Conservation (phyloP, 2,329 filamentous ascomycete genomes). For the Colletotrichum tabaci region DNA sequence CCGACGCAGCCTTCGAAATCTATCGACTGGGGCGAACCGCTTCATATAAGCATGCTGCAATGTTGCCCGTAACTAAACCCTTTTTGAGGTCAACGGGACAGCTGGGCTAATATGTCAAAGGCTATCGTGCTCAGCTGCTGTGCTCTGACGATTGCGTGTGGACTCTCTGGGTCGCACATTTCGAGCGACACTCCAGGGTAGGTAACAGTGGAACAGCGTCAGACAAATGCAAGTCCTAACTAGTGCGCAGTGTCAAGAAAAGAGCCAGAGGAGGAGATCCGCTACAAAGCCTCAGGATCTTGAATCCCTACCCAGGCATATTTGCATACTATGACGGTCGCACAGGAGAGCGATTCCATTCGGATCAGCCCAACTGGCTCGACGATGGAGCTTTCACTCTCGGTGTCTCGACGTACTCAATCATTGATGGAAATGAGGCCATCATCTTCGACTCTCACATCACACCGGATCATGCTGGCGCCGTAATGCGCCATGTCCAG, state of each 20-base stretch:
- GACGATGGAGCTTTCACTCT: constrained; percentile 43
- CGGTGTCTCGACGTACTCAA: constrained; percentile 39
- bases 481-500: constrained; percentile 41
- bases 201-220: neutral
- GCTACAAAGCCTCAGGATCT: constrained; percentile 31
- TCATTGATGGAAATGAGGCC: constrained; percentile 40
- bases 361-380: constrained; percentile 42
- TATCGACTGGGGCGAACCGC: no score
- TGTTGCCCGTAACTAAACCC: neutral
- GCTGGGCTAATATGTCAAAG: neutral
- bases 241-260: neutral
- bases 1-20: neutral
- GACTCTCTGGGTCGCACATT: constrained; percentile 21
- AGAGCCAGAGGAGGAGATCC: constrained; percentile 35
- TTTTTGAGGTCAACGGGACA: no score
- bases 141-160: constrained; percentile 20
- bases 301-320: constrained; percentile 38
- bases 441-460: constrained; percentile 42
- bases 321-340: constrained; percentile 43
- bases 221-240: neutral
- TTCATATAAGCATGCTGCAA: neutral
- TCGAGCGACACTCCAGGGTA: neutral
- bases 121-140: neutral
- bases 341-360: constrained; percentile 40
- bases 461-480: constrained; percentile 38